phyloP scores from a whole-genome alignment of 2,329 filamentous ascomycete genomes.

The Dendrostoma leiphaemia region DNA sequence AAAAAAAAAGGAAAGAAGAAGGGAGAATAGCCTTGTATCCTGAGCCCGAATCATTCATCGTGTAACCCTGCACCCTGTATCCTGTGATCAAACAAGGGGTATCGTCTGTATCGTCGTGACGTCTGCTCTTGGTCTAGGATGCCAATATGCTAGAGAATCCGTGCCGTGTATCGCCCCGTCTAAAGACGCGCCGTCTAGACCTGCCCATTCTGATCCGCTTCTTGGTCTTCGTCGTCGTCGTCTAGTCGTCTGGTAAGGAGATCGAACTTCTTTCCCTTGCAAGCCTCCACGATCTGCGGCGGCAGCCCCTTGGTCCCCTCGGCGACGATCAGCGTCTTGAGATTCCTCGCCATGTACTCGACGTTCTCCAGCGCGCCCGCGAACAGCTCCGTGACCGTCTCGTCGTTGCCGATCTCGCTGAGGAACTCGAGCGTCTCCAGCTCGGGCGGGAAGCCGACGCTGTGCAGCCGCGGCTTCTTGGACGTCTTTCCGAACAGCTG shows the following conservation, averaged over 20 bases:
- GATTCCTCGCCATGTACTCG: constrained; percentile 34
- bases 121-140: neutral
- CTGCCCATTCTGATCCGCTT: too few species aligned
- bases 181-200: neutral
- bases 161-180: neutral
- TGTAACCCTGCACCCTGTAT: neutral
- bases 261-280: constrained; percentile 29
- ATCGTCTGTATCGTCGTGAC: neutral
- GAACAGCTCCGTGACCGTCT: constrained; percentile 45
- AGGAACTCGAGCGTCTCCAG: constrained; percentile 46
- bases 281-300: constrained; percentile 32
- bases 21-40: neutral
- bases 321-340: constrained; percentile 36
- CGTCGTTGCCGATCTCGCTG: constrained; percentile 43
- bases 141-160: neutral
- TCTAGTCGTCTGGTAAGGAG: constrained; percentile 28
- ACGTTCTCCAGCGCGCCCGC: constrained; percentile 39
- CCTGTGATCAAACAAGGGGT: neutral
- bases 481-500: constrained; percentile 46
- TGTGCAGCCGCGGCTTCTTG: constrained; percentile 43
- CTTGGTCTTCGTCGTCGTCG: neutral
- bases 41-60: neutral
- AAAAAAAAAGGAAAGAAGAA: too few species aligned
- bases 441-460: constrained; percentile 44
- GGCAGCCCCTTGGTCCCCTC: constrained; percentile 31